These are phyloP conservation scores for Saccharomycodes ludwigii DNA, from an alignment of 805 yeast genomes.

Conservation along the genomic window DNA sequence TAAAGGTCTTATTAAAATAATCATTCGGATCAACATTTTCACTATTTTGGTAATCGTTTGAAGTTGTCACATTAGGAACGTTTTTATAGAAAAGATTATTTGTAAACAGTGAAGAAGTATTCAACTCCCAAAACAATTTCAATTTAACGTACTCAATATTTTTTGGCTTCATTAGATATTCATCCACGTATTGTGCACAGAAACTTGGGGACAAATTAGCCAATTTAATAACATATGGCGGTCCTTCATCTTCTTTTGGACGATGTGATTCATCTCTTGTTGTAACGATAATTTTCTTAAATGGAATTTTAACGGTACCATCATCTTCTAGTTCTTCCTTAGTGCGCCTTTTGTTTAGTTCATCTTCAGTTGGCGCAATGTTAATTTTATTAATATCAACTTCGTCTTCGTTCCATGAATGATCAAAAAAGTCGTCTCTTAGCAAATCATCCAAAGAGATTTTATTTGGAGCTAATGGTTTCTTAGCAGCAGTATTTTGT, in stretches of 20 bases:
- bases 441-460: constrained; percentile 36
- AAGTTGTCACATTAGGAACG: constrained; percentile 22
- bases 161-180: constrained; percentile 51
- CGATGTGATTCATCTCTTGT: constrained; percentile 2
- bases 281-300: constrained; percentile 3
- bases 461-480: constrained; percentile 22
- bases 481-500: constrained; percentile 18
- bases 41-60: constrained; percentile 11
- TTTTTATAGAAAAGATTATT: no score
- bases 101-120: no score
- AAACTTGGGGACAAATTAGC: constrained; percentile 46
- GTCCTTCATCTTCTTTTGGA: constrained; percentile 20
- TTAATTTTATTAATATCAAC: constrained; percentile 22
- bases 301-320: neutral
- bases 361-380: constrained; percentile 15
- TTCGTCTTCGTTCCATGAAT: constrained; percentile 24
- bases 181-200: constrained; percentile 34
- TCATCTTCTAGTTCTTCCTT: constrained; percentile 6
- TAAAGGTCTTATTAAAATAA: constrained; percentile 45
- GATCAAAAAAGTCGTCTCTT: constrained; percentile 29
- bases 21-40: no score
- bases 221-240: constrained; percentile 58
- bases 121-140: constrained; percentile 50
- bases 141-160: constrained; percentile 45
- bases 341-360: constrained; percentile 6